phyloP scores from a whole-genome alignment of 2,329 filamentous ascomycete species.

The Ustulina deusta region DNA sequence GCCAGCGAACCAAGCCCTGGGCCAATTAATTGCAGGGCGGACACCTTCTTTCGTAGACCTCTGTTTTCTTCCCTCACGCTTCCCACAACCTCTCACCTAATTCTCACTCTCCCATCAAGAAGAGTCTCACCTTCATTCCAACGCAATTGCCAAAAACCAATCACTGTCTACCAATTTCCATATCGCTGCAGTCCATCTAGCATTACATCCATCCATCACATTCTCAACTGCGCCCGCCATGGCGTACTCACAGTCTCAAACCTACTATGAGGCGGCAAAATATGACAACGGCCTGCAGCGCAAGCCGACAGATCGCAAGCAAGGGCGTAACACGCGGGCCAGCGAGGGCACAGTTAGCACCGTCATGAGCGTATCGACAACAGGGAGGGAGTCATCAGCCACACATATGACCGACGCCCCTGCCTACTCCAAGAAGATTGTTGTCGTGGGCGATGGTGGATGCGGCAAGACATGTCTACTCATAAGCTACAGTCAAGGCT shows the following conservation, averaged over 20 bases:
- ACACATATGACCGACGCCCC: slow-evolving; percentile 92
- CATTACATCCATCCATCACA: slow-evolving; percentile 19
- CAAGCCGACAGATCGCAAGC: slow-evolving; percentile 56
- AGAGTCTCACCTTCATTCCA: slow-evolving; percentile 49
- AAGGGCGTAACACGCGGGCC: slow-evolving; percentile 70
- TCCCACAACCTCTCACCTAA: slow-evolving; percentile 16
- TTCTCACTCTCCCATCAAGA: slow-evolving; percentile 26
- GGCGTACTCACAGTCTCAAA: slow-evolving; percentile 66
- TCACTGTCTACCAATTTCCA: slow-evolving; percentile 28
- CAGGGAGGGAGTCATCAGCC: slow-evolving; percentile 79
- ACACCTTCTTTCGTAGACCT: slow-evolving; percentile 20
- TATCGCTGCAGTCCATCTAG: slow-evolving; percentile 25
- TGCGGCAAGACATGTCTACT: slow-evolving; percentile 98
- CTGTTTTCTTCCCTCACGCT: slow-evolving; percentile 21
- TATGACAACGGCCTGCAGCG: slow-evolving; percentile 56
- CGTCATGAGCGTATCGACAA: slow-evolving; percentile 79
- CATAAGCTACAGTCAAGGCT: slow-evolving; percentile 98
- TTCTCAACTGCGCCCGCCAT: slow-evolving; percentile 52
- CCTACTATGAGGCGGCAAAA: slow-evolving; percentile 60
- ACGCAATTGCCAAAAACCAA: slow-evolving; percentile 16
- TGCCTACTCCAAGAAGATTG: slow-evolving; percentile 98
- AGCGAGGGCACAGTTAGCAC: slow-evolving; percentile 94
- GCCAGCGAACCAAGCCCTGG: slow-evolving; percentile 21
- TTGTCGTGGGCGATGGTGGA: slow-evolving; percentile 96
- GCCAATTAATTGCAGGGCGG: slow-evolving; percentile 10